phyloP scores from a whole-genome alignment of 2,329 filamentous ascomycete species.

The Lasiodiplodia theobromae region DNA sequence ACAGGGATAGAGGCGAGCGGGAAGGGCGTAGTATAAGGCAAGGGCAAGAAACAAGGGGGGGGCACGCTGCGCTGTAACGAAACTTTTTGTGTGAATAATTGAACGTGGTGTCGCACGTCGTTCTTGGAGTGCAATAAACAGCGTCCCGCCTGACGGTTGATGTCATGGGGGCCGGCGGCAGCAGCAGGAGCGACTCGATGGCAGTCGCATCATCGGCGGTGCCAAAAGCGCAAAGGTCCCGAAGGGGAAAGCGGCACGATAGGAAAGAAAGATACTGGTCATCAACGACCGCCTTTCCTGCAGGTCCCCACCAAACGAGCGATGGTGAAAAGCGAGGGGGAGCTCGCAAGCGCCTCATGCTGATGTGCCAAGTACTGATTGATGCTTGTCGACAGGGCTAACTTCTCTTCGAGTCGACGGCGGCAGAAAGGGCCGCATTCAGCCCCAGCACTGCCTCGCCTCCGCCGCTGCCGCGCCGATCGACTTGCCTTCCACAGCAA shows the following conservation, averaged over 20 bases:
- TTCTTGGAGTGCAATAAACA: no score
- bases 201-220: neutral
- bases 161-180: constrained; percentile 6
- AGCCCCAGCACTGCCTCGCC: neutral
- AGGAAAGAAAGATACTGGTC: neutral
- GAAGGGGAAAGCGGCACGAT: neutral
- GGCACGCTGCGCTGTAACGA: neutral
- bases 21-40: neutral
- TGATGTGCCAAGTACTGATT: neutral
- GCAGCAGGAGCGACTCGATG: neutral
- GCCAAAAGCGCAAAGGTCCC: neutral
- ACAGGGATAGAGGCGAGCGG: neutral
- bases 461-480: neutral
- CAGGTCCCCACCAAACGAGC: neutral
- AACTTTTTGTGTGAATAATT: neutral
- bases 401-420: neutral
- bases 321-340: neutral
- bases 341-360: no score
- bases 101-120: neutral
- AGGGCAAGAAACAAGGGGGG: neutral
- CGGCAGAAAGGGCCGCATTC: neutral
- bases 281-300: neutral
- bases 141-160: neutral
- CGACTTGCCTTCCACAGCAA: neutral
- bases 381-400: neutral